Evolutionary conservation across 345 rosid species (phyloP).

Genomic region (Euphorbia peplus): DNA sequence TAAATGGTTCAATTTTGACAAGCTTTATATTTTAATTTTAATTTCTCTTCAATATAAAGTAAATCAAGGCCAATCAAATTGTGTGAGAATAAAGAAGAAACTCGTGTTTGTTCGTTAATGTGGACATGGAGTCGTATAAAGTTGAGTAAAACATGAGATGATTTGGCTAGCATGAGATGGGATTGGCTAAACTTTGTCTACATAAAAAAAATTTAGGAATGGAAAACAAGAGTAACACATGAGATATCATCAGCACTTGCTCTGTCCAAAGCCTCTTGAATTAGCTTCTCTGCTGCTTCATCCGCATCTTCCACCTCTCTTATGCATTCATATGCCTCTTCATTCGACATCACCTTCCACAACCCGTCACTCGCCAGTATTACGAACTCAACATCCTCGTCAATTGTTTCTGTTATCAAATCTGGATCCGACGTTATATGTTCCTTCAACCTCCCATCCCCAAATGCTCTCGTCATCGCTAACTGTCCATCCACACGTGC

Average conservation of each 20-base stretch:
- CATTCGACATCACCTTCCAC: constrained; percentile 26
- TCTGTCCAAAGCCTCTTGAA: constrained; percentile 31
- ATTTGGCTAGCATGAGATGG: too few relatives aligned
- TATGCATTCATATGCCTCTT: constrained; percentile 15
- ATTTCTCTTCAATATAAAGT: too few relatives aligned
- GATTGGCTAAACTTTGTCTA: too few relatives aligned
- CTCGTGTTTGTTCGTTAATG: too few relatives aligned
- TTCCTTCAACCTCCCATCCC: constrained; percentile 45
- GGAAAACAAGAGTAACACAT: constrained; percentile 32
- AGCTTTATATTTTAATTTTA: too few relatives aligned
- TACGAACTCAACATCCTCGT: constrained; percentile 33
- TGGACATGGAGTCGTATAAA: too few relatives aligned
- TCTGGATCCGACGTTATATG: constrained; percentile 46
- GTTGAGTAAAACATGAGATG: too few relatives aligned
- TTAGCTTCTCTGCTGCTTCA: constrained; percentile 29
- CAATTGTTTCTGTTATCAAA: constrained; percentile 19
- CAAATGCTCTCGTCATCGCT: constrained; percentile 51
- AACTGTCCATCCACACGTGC: constrained; percentile 44
- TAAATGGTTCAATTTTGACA: too few relatives aligned
- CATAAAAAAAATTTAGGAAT: too few relatives aligned
- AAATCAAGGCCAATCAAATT: too few relatives aligned
- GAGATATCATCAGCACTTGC: constrained; percentile 44
- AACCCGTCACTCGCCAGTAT: constrained; percentile 60
- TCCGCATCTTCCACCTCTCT: constrained; percentile 23
- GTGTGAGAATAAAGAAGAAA: too few relatives aligned